phyloP scores from a whole-genome alignment of 2,329 filamentous ascomycete species.

The Amauroascus verrucosus region DNA sequence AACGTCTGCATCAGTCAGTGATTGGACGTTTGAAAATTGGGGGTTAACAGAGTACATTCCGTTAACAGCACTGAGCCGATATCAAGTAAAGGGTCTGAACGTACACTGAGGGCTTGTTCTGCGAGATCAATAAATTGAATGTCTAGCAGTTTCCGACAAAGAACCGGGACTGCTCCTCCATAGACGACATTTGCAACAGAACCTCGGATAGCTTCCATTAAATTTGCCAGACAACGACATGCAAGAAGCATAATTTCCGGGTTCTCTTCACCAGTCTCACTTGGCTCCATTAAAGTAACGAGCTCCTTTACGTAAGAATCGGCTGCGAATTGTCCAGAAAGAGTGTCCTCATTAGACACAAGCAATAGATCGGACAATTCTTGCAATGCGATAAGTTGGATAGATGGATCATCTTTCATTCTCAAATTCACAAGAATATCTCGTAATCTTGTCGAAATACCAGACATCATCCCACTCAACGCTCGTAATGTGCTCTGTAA shows the following conservation, averaged over 20 bases:
- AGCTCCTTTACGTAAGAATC: constrained; percentile 94
- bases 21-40: neutral
- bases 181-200: constrained; percentile 95
- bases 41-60: too few species aligned
- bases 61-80: too few species aligned
- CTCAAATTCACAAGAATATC: constrained; percentile 66
- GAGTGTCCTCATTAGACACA: constrained; percentile 91
- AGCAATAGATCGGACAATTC: constrained; percentile 88
- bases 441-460: constrained; percentile 67
- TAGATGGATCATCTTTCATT: constrained; percentile 71
- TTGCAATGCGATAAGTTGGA: constrained; percentile 84
- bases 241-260: constrained; percentile 95
- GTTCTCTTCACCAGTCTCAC: constrained; percentile 79
- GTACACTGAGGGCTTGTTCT: constrained; percentile 80
- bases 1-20: constrained; percentile 49
- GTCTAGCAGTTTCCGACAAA: constrained; percentile 90
- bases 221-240: constrained; percentile 86
- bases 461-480: constrained; percentile 83
- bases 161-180: constrained; percentile 84
- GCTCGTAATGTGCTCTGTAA: constrained; percentile 75
- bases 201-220: constrained; percentile 92
- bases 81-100: constrained; percentile 21
- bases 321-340: constrained; percentile 87
- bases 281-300: constrained; percentile 80
- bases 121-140: constrained; percentile 96